Conservation (phyloP, 495 filamentous ascomycete genomes). For the Immersiella caudata region DNA sequence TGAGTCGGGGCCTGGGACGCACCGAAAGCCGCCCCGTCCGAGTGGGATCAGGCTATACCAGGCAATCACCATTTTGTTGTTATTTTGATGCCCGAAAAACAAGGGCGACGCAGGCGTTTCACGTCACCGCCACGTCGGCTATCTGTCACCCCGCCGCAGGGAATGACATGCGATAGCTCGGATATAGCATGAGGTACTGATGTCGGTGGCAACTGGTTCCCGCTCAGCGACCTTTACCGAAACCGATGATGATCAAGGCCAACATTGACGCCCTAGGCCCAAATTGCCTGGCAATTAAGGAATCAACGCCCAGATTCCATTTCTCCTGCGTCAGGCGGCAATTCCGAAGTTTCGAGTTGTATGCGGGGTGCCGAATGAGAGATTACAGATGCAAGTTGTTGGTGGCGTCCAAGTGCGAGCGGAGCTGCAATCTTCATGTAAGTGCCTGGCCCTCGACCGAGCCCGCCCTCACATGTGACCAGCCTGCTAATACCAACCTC, state of each 20-base stretch:
- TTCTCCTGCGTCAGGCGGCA: neutral
- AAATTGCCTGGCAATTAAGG: neutral
- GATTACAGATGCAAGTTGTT: neutral
- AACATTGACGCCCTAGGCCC: neutral
- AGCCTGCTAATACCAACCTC: neutral
- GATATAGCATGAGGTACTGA: neutral
- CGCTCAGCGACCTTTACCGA: no score
- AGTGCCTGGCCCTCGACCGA: neutral
- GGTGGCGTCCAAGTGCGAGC: neutral
- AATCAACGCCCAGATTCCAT: neutral
- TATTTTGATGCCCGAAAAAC: neutral
- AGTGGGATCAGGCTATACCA: neutral
- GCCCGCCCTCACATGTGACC: neutral
- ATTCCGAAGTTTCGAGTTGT: neutral
- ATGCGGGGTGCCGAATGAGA: neutral
- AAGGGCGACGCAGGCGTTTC: neutral
- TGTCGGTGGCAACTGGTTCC: neutral
- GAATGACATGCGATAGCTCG: neutral
- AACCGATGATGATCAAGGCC: no score
- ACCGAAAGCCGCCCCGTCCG: neutral
- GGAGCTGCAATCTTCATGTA: neutral
- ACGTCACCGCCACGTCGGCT: neutral
- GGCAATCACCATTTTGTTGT: neutral
- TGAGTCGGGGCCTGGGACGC: neutral
- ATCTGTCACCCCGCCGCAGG: neutral